A percentile compares a stretch with the other conserved stretches of the same genome.
phyloP scores from a whole-genome alignment of 2,329 filamentous ascomycete species.

The Fusarium cyanostomum region DNA sequence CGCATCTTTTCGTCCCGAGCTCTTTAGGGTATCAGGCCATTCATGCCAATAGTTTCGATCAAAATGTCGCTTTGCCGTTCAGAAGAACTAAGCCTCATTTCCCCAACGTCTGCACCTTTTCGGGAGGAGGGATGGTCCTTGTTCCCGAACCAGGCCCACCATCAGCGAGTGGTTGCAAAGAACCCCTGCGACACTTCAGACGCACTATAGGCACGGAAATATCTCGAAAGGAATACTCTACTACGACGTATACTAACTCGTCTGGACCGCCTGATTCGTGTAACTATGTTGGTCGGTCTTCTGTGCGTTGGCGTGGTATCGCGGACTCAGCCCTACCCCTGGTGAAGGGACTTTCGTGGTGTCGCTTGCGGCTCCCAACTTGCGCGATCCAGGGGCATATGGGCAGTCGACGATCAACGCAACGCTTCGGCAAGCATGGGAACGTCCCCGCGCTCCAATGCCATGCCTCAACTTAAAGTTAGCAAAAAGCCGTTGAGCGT shows the following conservation, averaged over 20 bases:
- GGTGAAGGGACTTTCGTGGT: slow-evolving; percentile 24
- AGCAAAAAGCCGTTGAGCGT: slow-evolving; percentile 7
- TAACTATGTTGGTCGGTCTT: slow-evolving; percentile 18
- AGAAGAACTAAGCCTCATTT: slow-evolving; percentile 41
- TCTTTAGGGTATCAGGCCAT: slow-evolving; percentile 37
- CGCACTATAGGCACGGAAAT: slow-evolving; percentile 33
- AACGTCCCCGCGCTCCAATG: slow-evolving; percentile 15
- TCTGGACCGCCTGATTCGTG: slow-evolving; percentile 14
- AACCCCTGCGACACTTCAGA: slow-evolving; percentile 27
- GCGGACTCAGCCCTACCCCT: slow-evolving; percentile 33
- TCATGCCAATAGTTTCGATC: slow-evolving; percentile 28
- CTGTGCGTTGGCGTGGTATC: slow-evolving; percentile 34
- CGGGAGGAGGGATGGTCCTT: slow-evolving; percentile 37
- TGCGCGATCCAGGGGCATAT: slow-evolving; percentile 31
- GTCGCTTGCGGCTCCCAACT: slow-evolving; percentile 30
- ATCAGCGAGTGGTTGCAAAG: slow-evolving; percentile 27
- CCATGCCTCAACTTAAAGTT: slow-evolving; percentile 8
- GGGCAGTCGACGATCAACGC: slow-evolving; percentile 28
- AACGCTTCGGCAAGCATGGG: slow-evolving; percentile 19
- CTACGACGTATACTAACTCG: slow-evolving; percentile 10
- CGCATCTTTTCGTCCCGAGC: slow-evolving; percentile 11
- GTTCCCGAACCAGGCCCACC: slow-evolving; percentile 29
- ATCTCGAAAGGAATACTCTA: slow-evolving; percentile 18
- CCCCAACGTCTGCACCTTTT: slow-evolving; percentile 29
- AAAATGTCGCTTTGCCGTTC: slow-evolving; percentile 33